Percentiles rank a stretch among this genome's conserved stretches.
phyloP scores from a whole-genome alignment of 2,329 filamentous ascomycete species.

The Colletotrichum theobromicola region DNA sequence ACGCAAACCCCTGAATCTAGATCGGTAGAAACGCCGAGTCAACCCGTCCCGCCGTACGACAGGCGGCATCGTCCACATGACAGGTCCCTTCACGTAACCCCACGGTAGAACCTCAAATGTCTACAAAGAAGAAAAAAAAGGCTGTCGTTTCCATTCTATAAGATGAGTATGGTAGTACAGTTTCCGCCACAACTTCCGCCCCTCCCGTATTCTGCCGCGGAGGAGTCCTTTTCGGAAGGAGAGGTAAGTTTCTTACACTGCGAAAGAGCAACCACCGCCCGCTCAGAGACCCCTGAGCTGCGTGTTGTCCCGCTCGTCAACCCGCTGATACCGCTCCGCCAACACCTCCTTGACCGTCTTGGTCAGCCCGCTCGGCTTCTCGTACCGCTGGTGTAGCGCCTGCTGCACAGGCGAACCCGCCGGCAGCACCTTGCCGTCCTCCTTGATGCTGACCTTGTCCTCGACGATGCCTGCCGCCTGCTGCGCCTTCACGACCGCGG shows the following conservation, averaged over 20 bases:
- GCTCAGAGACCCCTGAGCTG: conserved; percentile 40
- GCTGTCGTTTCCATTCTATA: conserved; percentile 17
- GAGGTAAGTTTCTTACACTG: not conserved
- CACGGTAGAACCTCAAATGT: not conserved
- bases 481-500: conserved; percentile 32
- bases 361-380: conserved; percentile 44
- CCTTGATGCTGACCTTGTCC: conserved; percentile 34
- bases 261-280: not conserved
- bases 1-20: not conserved
- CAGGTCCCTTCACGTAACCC: not conserved
- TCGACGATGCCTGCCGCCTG: conserved; percentile 27
- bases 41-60: not conserved
- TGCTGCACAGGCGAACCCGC: conserved; percentile 49
- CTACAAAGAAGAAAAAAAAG: conserved; percentile 8
- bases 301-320: conserved; percentile 51
- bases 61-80: not conserved
- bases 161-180: conserved; percentile 17
- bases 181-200: not conserved
- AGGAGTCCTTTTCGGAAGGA: not conserved
- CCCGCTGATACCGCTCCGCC: conserved; percentile 58
- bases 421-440: conserved; percentile 45
- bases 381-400: conserved; percentile 58
- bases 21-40: not conserved
- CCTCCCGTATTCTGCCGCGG: not conserved
- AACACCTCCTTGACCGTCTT: conserved; percentile 60